A percentile compares a stretch with the other conserved stretches of the same genome.
Evolutionary conservation across 306 rosid genomes (phyloP).

Genomic region (Amphicarpaea edgeworthii): DNA sequence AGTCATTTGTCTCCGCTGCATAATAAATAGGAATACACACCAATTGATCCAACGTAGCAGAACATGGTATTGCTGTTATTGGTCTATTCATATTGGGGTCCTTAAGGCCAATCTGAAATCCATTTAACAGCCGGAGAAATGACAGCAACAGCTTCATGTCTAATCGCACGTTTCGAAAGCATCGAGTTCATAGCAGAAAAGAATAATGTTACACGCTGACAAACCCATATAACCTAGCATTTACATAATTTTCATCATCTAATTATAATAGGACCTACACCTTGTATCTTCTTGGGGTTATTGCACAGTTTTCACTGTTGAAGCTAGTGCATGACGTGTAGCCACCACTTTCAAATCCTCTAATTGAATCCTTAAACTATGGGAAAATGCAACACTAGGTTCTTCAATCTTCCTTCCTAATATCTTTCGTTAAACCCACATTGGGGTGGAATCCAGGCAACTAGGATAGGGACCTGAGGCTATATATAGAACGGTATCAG

Average conservation of each 20-base stretch:
- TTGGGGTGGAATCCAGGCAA: conserved; percentile 13
- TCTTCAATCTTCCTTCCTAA: conserved; percentile 1
- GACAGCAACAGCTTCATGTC: conserved; percentile 68
- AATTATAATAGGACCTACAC: background rate
- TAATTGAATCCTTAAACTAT: conserved; percentile 29
- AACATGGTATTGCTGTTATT: conserved; percentile 63
- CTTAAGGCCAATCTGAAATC: conserved; percentile 54
- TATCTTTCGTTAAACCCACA: conserved; percentile 15
- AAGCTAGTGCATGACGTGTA: background rate
- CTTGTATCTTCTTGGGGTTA: conserved; percentile 8
- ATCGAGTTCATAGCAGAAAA: conserved; percentile 53
- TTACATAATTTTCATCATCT: background rate
- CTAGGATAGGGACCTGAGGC: conserved; percentile 15
- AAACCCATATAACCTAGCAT: background rate
- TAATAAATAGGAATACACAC: background rate
- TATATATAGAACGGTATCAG: background rate
- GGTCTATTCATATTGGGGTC: conserved; percentile 60
- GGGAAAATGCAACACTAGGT: conserved; percentile 1
- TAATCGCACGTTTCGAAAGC: conserved; percentile 57
- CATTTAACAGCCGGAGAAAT: conserved; percentile 62
- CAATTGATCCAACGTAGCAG: conserved; percentile 64
- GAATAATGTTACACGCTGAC: background rate
- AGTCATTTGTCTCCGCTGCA: background rate
- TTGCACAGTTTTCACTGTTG: conserved; percentile 1
- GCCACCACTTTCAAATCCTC: conserved; percentile 37